phyloP scores from a whole-genome alignment of 2,329 filamentous ascomycete genomes.

The Ambrosiella beaveri region DNA sequence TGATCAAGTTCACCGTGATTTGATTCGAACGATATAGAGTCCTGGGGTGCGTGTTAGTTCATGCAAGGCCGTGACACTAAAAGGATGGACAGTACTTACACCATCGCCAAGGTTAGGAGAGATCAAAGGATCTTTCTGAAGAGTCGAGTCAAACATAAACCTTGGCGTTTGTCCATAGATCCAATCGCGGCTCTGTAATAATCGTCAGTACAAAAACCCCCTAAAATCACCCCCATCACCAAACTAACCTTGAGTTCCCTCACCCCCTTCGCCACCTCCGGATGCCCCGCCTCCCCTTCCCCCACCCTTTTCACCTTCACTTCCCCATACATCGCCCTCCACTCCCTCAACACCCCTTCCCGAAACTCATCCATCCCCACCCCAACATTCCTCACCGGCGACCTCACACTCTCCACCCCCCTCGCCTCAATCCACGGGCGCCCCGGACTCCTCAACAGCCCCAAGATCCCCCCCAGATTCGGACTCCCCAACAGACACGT shows the following conservation, averaged over 20 bases:
- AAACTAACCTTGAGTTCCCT: constrained; percentile 37
- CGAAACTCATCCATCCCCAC: constrained; percentile 50
- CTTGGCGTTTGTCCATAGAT: constrained; percentile 73
- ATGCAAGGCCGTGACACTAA: not conserved
- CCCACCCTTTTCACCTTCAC: constrained; percentile 32
- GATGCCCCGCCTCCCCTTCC: constrained; percentile 26
- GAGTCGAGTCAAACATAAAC: constrained; percentile 52
- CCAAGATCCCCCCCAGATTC: constrained; percentile 51
- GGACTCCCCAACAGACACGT: constrained; percentile 70
- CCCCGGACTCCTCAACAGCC: constrained; percentile 61
- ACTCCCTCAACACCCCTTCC: constrained; percentile 8
- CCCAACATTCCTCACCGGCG: constrained; percentile 63
- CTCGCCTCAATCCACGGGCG: constrained; percentile 59
- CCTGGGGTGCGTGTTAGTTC: constrained; percentile 6
- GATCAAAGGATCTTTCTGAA: constrained; percentile 38
- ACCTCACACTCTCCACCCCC: constrained; percentile 83
- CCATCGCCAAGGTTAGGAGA: constrained; percentile 32
- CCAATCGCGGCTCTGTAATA: constrained; percentile 46
- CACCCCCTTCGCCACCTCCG: constrained; percentile 41
- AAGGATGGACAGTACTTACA: constrained; percentile 20
- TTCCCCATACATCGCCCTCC: constrained; percentile 38
- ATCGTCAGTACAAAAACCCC: constrained; percentile 15
- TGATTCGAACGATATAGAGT: constrained; percentile 22
- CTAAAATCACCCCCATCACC: not conserved
- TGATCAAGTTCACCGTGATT: constrained; percentile 23